phyloP scores from a whole-genome alignment of 1,284 basidiomycete species.

The Termitomyces sp. region DNA sequence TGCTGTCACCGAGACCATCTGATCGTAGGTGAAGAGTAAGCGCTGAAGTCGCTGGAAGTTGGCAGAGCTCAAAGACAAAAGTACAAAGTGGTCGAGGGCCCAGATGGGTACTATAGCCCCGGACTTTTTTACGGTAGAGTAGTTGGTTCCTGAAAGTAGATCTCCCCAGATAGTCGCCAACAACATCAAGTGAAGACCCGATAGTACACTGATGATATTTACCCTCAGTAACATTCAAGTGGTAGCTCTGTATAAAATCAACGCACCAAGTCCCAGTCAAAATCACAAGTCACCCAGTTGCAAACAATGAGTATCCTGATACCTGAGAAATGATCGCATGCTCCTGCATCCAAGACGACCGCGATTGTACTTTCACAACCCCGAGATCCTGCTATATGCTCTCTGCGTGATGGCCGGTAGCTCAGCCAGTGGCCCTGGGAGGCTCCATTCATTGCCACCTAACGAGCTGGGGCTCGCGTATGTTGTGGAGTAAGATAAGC shows the following conservation, averaged over 20 bases:
- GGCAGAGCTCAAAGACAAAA: not conserved
- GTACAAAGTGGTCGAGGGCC: not conserved
- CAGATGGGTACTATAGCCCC: not conserved
- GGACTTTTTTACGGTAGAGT: not conserved
- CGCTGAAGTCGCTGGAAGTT: not conserved
- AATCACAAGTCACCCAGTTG: not conserved
- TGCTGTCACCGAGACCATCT: not conserved
- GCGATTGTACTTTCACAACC: not conserved
- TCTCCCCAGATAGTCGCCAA: not conserved
- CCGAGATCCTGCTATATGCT: not conserved
- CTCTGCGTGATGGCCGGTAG: not conserved
- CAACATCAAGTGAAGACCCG: not conserved
- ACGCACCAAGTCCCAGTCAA: not conserved
- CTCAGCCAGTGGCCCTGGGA: not conserved
- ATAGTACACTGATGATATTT: not conserved
- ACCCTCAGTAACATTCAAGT: not conserved
- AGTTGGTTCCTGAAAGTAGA: not conserved
- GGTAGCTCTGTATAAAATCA: not conserved
- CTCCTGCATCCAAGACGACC: conserved; percentile 1
- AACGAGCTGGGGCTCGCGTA: not conserved
- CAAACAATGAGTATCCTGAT: not conserved
- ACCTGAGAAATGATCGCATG: not conserved
- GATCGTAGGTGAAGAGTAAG: not conserved
- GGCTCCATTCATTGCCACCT: not conserved
- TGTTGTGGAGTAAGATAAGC: not conserved